phyloP scores from a whole-genome alignment of 2,329 filamentous ascomycete genomes.

The Coniochaeta sp. region DNA sequence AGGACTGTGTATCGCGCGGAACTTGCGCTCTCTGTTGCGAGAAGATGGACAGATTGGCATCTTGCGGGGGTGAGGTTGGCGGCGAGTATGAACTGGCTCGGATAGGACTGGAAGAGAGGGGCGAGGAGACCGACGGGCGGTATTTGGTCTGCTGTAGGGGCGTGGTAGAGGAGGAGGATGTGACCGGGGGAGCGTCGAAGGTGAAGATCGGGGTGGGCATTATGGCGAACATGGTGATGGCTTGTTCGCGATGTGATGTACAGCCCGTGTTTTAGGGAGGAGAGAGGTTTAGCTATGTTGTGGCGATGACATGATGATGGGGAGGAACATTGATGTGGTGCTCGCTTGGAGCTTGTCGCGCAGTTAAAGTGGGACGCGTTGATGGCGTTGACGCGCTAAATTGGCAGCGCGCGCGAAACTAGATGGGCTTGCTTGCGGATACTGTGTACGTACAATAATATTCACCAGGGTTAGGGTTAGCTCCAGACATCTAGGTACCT shows the following conservation, averaged over 20 bases:
- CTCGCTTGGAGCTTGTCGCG: not conserved
- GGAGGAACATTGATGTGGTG: not conserved
- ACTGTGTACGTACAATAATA: too few species aligned
- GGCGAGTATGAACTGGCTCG: constrained; percentile 41
- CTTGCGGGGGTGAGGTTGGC: constrained; percentile 26
- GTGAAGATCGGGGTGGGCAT: constrained; percentile 33
- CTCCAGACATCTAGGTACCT: too few species aligned
- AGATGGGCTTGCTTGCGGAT: too few species aligned
- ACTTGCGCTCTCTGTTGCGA: constrained; percentile 17
- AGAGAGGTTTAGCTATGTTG: not conserved
- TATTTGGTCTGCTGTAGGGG: constrained; percentile 17
- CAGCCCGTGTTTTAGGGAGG: not conserved
- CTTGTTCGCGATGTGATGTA: not conserved
- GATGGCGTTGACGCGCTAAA: not conserved
- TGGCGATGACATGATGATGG: not conserved
- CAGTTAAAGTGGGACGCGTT: not conserved
- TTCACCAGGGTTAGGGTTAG: not conserved
- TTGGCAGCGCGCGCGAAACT: too few species aligned
- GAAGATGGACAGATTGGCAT: constrained; percentile 31
- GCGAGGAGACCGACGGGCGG: constrained; percentile 43
- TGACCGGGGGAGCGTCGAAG: constrained; percentile 15
- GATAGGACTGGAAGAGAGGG: constrained; percentile 51
- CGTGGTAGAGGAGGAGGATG: constrained; percentile 13
- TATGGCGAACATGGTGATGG: constrained; percentile 22
- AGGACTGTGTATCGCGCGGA: constrained; percentile 33